Conservation (phyloP, 768 basidiomycete species). For the Clitopilus passeckerianus region DNA sequence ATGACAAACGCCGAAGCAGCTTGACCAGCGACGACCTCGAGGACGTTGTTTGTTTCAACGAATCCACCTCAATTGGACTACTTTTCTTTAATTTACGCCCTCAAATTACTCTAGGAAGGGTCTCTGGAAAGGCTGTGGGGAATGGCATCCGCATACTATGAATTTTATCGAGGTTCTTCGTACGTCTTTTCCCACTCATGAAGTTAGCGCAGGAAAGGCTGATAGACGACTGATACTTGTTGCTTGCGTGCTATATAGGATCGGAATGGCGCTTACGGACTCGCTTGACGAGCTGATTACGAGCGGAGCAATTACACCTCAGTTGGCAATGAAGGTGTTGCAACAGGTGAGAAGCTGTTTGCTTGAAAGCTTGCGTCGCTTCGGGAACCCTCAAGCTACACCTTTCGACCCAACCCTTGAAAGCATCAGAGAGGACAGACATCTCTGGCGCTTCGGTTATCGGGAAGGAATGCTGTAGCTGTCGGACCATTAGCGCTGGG, state of each 20-base stretch:
- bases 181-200: slow-evolving; percentile 34
- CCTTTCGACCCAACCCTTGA: not conserved
- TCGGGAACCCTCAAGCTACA: not conserved
- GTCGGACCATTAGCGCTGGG: not conserved
- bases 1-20: not conserved
- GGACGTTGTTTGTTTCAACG: not conserved
- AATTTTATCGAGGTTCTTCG: slow-evolving; percentile 91
- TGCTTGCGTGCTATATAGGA: slow-evolving; percentile 41
- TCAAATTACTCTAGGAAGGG: not conserved
- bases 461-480: not conserved
- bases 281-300: slow-evolving; percentile 98
- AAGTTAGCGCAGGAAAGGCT: not conserved
- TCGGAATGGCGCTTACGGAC: slow-evolving; percentile 96
- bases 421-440: not conserved
- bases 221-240: not conserved
- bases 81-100: not conserved
- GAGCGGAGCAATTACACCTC: slow-evolving; percentile 93
- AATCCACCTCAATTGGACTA: not conserved
- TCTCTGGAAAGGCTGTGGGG: not conserved
- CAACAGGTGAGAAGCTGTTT: slow-evolving; percentile 65
- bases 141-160: slow-evolving; percentile 86
- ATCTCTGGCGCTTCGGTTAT: not conserved
- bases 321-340: slow-evolving; percentile 97
- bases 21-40: not conserved
- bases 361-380: not conserved